A percentile compares a stretch with the other conserved stretches of the same genome.
These are phyloP conservation scores for Nidularia sp. DNA, from an alignment of 768 basidiomycete genomes.

Conservation along the genomic window DNA sequence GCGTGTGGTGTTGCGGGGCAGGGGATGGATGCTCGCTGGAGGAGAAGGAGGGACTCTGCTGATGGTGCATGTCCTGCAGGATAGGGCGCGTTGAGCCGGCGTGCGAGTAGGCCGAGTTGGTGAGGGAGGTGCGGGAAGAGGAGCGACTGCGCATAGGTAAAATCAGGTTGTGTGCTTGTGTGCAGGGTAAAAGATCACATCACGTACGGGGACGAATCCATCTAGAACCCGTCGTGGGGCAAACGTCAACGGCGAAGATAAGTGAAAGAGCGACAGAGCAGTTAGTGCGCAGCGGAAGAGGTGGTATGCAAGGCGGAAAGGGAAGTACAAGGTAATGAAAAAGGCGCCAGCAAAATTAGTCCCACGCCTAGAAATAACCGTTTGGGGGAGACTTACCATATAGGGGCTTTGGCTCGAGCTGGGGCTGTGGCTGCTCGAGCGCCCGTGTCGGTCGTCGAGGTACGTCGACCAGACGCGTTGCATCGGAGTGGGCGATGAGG, in stretches of 20 bases:
- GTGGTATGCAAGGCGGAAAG: neutral
- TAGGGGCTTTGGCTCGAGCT: neutral
- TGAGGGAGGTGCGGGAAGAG: slow-evolving; percentile 18
- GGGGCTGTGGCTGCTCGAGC: neutral
- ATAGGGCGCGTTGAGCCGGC: slow-evolving; percentile 30
- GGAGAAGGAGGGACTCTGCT: neutral
- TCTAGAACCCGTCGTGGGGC: neutral
- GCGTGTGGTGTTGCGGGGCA: neutral
- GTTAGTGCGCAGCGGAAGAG: neutral
- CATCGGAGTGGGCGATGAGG: neutral
- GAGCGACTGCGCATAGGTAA: neutral
- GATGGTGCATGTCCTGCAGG: slow-evolving; percentile 21
- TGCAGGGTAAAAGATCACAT: neutral
- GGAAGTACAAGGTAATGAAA: neutral
- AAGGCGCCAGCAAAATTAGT: neutral
- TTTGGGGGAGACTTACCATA: neutral
- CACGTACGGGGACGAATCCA: neutral
- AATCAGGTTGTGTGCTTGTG: neutral
- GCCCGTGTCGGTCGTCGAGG: neutral
- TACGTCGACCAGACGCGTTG: neutral
- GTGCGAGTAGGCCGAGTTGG: slow-evolving; percentile 24
- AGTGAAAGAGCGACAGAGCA: neutral
- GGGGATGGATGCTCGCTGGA: neutral
- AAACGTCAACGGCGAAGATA: neutral
- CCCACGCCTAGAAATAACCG: neutral